Percentiles rank a stretch among this genome's conserved stretches.
phyloP scores from a whole-genome alignment of 23 red algal species.

The Pyropia yezoensis region DNA sequence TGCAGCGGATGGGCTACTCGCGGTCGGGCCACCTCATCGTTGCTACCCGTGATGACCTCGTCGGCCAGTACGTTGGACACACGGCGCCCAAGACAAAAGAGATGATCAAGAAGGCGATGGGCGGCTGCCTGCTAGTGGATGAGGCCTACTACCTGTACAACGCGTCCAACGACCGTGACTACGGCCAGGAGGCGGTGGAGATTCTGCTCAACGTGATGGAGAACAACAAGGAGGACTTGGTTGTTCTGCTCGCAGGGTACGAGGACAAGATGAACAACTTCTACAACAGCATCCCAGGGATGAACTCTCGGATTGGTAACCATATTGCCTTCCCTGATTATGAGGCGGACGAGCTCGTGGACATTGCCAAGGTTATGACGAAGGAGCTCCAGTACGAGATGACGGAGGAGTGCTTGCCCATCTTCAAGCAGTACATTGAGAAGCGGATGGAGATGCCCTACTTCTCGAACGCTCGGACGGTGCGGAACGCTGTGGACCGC shows the following conservation, averaged over 20 bases:
- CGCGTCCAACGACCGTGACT: constrained; percentile 97
- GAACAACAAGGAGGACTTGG: constrained; percentile 75
- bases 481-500: constrained; percentile 91
- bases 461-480: constrained; percentile 98
- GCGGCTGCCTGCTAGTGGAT: constrained; percentile 91
- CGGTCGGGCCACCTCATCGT: constrained; percentile 75
- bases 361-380: constrained; percentile 81
- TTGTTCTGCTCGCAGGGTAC: constrained; percentile 88
- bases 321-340: constrained; percentile 98
- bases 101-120: constrained; percentile 95
- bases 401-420: constrained; percentile 23
- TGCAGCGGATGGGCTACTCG: constrained; percentile 91
- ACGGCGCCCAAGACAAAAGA: constrained; percentile 99
- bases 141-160: constrained; percentile 99
- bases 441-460: constrained; percentile 98
- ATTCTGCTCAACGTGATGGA: constrained; percentile 98
- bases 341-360: constrained; percentile 72
- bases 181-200: constrained; percentile 94
- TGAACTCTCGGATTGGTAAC: constrained; percentile 90
- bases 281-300: constrained; percentile 90
- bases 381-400: constrained; percentile 73
- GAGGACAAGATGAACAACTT: constrained; percentile 98
- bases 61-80: constrained; percentile 98
- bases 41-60: constrained; percentile 95
- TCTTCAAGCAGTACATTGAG: constrained; percentile 73